These are phyloP conservation scores for Blakeslea trispora DNA, from an alignment of 371 early-diverging fungal species.

Conservation along the genomic window DNA sequence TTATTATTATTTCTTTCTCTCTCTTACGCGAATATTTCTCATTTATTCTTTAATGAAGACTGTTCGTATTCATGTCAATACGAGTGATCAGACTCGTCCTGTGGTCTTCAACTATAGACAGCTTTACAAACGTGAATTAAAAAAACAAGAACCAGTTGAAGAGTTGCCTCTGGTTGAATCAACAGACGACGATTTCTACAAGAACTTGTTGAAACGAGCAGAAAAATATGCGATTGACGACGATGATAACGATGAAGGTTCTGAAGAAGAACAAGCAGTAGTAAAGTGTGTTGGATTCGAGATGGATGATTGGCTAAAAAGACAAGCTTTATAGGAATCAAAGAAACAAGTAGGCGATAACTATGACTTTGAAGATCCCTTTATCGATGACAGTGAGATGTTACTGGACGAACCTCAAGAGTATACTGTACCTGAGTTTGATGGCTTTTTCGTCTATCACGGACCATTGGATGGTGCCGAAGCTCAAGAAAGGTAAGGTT, in stretches of 20 bases:
- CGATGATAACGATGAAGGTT: constrained; percentile 15
- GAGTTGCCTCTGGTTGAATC: background rate
- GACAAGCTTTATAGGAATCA: too few relatives aligned
- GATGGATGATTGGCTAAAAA: too few relatives aligned
- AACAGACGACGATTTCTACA: constrained; percentile 20
- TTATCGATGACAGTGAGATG: constrained; percentile 59
- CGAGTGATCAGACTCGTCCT: constrained; percentile 14
- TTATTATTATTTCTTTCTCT: background rate
- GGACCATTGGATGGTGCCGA: constrained; percentile 52
- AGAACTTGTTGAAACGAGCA: constrained; percentile 21
- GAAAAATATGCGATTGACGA: constrained; percentile 19
- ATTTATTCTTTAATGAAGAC: constrained; percentile 29
- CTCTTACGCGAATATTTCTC: background rate
- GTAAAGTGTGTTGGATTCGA: background rate
- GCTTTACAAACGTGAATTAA: constrained; percentile 22
- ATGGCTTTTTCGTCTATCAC: constrained; percentile 52
- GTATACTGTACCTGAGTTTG: constrained; percentile 35
- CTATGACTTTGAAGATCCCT: constrained; percentile 54
- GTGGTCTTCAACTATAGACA: constrained; percentile 24
- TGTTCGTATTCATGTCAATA: constrained; percentile 57
- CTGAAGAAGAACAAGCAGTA: constrained; percentile 10
- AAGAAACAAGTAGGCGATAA: constrained; percentile 17
- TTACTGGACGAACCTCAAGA: constrained; percentile 43
- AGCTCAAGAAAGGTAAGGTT: constrained; percentile 53
- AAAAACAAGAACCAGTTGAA: constrained; percentile 1